Evolutionary conservation across 352 stramenopile species (phyloP), one percentile per base, ranked within the genome.

Genomic region (Pythium monospermum): DNA sequence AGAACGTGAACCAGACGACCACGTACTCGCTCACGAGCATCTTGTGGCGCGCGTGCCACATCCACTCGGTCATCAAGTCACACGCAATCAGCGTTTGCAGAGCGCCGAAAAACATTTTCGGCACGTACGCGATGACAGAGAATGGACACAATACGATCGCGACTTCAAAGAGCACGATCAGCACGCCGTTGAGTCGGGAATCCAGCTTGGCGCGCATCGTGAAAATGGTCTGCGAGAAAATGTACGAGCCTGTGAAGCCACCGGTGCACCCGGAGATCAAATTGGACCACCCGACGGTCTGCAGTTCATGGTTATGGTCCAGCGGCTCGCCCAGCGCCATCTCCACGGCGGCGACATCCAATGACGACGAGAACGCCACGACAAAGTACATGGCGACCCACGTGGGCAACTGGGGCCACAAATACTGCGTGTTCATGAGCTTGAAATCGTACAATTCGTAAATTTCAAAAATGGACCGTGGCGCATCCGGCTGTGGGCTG

Each of bases 211-310:
- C 76, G 18, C 83, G 83, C 59, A 93, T 66, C 32, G 84, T 91
- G 61, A 94, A 93, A 48, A 94, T 93, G 32, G 94, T 99, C 76
- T 99, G 96, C 22, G 85, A 97, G 68, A 99, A 99, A 60, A 99
- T 99, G 69, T 99, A 99, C 22, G 83, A 98, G 6, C 97, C 97
- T 5, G 96, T 99, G 64, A 98, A 99, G 33, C 97, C 97, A 18
- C 97, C 96, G 0, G 85, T 88, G 31, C 98, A 43, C 5, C 97
- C 97, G 23, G 87, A 98, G 13, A 99, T 61, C 16, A 99, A 69
- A 71, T 99, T 99, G 38, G 86, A 97, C 22, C 98, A 73, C 1
- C 97, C 97, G 6, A 99, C 95, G 25, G 91, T 98, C 49, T 94
- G 82, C 15, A 97, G 68, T 44, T 99, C 96, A 58, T 94, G 71